Evolutionary conservation across 202 grass and related monocot genomes (phyloP), one percentile per base, ranked within the genome.

Genomic region (Schoenoplectus tabernaemontani): DNA sequence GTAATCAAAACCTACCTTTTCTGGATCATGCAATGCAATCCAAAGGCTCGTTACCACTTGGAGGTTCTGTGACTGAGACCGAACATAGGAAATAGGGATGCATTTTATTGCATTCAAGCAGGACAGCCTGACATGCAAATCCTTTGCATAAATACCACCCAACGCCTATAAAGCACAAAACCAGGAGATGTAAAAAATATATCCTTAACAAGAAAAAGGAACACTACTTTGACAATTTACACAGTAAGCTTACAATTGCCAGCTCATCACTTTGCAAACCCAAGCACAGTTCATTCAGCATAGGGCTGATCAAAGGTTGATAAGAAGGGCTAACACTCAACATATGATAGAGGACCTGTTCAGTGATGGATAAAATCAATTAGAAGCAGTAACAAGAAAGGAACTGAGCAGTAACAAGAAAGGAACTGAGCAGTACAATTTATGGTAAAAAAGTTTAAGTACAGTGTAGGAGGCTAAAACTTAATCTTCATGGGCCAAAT

Each of bases 61-160:
- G 57, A 84, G 80, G 88, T 92, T 85, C 20, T 77, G 91, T 75
- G 85, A 84, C 60, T 78, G 36, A 44, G 53, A 76, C 65, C 67
- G 78, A 28, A 87, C 82, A 89, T 84, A 89, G 60, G 84, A 82
- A 83, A 66, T 84, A 85, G 89, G 95, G 87, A 95, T 86, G 84
- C 95, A 95, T 74, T 95, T 98, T 83, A 95, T 83, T 81, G 95
- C 95, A 89, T 87, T 92, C 85, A 98, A 89, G 78, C 95, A 98
- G 74, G 95, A 88, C 75, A 95, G 78, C 83, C 91, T 90, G 42
- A 98, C 95, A 50, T 90, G 95, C 46, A 92, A 80, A 84, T 95
- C 89, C 81, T 92, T 98, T 59, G 91, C 84, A 85, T 91, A 95
- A 37, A 98, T 84, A 70, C 95, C 95, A 85, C 78, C 83, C 85